Base-by-base conservation (phyloP, 805 yeast genomes). In the Wickerhamiella dianesei region DNA sequence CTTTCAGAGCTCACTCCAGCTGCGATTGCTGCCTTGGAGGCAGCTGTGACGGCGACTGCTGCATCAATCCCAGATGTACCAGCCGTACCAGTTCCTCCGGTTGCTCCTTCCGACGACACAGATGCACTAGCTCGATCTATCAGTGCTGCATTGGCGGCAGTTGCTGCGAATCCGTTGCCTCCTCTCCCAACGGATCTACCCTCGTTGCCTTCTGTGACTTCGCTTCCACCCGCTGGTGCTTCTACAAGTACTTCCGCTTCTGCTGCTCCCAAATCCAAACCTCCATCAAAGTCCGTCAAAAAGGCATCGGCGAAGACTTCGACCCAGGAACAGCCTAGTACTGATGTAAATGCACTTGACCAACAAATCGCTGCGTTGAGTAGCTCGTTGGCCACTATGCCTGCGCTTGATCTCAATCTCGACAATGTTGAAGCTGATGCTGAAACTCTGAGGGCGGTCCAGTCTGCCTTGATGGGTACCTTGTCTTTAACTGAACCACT, bases 401-500 rank as follows among this genome's bases (percentile, higher is more conserved):
- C 35, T 4, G 39, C 37, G 42, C 21, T n/a, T 16, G 36, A 40
- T 32, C 21, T 40, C 35, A 35, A 21, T n/a, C 29, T 45, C 21
- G 53, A 50, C 29, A 48, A 44, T 39, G 53, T 51, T 17, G 52
- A 55, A 20, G 48, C 57, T 8, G 59, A 56, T 21, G 55, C 57
- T 1, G 59, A 55, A 5, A 57, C 59, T 8, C 47, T 57, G 40
- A 53, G 56, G 8, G 60, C 59, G 2, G 57, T 57, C 9, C 60
- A 57, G 48, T 53, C 53, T 21, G 59, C 58, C 9, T 52, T 57
- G 13, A 48, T 52, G 14, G 53, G 56, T 40, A 49, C 56, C 3
- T 35, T 51, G 19, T 50, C 49, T 2, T 50, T 54, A 3, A 35
- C 43, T 4, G 50, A 47, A 12, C 32, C 32, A 6, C 32, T 25